A percentile compares a stretch with the other conserved stretches of the same genome.
These are phyloP conservation scores for Cicer judaicum DNA, from an alignment of 306 rosid genomes.

Conservation along the genomic window DNA sequence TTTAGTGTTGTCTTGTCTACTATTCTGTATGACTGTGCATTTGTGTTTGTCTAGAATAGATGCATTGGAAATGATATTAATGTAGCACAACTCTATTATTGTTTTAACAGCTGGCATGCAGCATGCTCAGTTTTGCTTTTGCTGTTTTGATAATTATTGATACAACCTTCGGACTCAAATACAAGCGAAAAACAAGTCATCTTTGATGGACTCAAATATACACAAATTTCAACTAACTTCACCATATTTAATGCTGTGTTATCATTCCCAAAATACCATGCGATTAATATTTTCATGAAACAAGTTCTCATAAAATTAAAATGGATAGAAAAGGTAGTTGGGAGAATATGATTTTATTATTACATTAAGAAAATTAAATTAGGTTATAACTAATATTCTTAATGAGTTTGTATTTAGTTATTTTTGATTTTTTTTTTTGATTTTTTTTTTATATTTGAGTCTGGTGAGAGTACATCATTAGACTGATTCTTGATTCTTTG, in stretches of 20 bases:
- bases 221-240: neutral
- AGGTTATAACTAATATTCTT: neutral
- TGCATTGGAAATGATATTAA: constrained; percentile 29
- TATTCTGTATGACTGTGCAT: constrained; percentile 29
- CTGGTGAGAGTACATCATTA: neutral
- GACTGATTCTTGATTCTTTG: constrained; percentile 35
- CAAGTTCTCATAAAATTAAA: neutral
- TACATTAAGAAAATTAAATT: neutral
- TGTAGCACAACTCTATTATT: constrained; percentile 1
- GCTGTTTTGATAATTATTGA: constrained; percentile 16
- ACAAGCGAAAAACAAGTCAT: neutral
- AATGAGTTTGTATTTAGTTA: neutral
- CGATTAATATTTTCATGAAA: neutral
- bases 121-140: constrained; percentile 35
- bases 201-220: neutral
- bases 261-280: neutral
- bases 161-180: neutral
- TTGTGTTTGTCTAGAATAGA: constrained; percentile 29
- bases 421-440: neutral
- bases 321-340: neutral
- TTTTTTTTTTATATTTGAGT: neutral
- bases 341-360: neutral
- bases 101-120: constrained; percentile 24
- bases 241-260: neutral
- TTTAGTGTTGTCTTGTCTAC: constrained; percentile 25